Conservation (phyloP, 495 filamentous ascomycete species). For the Daldinia concentrica region DNA sequence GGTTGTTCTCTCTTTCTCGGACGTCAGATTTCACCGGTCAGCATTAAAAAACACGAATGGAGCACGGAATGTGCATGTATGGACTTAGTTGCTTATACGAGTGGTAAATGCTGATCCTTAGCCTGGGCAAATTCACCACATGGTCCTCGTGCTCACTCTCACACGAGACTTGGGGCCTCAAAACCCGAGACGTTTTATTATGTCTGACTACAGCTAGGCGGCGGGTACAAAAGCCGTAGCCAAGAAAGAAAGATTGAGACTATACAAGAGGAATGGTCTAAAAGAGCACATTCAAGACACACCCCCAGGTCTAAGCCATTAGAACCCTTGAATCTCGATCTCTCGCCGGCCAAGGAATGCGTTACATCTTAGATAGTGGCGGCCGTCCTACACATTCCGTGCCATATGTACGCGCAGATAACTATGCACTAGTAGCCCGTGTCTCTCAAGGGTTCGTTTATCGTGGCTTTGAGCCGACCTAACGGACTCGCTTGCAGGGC, state of each 20-base stretch:
- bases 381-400: slow-evolving; percentile 21
- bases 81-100: background rate
- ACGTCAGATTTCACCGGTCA: background rate
- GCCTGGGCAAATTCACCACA: background rate
- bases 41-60: background rate
- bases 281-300: slow-evolving; percentile 12
- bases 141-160: background rate
- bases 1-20: background rate
- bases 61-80: background rate
- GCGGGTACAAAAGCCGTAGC: background rate
- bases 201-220: background rate
- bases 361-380: slow-evolving; percentile 35
- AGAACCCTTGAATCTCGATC: slow-evolving; percentile 33
- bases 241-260: slow-evolving; percentile 10
- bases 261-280: background rate
- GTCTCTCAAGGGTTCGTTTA: slow-evolving; percentile 29
- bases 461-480: slow-evolving; percentile 13
- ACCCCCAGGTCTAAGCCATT: slow-evolving; percentile 11
- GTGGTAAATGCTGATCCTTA: background rate
- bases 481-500: slow-evolving; percentile 10
- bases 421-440: slow-evolving; percentile 22
- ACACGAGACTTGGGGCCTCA: background rate
- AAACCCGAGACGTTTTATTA: slow-evolving; percentile 4
- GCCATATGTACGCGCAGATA: slow-evolving; percentile 2
- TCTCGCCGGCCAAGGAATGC: slow-evolving; percentile 23